Base-by-base conservation (phyloP, 2,329 filamentous ascomycete genomes). In the Aspergillus tanneri region DNA sequence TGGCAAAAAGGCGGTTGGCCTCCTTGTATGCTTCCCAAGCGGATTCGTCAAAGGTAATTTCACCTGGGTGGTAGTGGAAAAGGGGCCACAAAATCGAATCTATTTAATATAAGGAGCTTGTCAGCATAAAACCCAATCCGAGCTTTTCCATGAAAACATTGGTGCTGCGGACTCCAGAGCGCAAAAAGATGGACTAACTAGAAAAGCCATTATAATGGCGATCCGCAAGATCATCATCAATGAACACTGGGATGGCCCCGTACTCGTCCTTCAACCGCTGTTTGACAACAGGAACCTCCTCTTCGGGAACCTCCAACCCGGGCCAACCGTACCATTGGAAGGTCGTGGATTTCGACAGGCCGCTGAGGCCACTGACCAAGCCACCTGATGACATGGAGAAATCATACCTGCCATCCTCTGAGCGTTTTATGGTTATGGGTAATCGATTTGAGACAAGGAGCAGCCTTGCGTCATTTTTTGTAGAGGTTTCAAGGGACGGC, bases 301-400 rank as follows among this genome's bases (percentile, higher is more conserved):
- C 81, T 55, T 95, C 88, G 30, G 92, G 92, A 4, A 97, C 84
- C 70, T 97, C 90, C 40, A 96, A 75, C 28, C 93, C 93, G 1
- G 93, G 91, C 92, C 93, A 97, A 59, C 93, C 93, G 72, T 97
- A 97, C 93, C 93, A 99, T 71, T 93, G 88, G 72, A 97, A 97
- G 59, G 86, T 92, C 21, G 90, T 96, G 24, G 89, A 87, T 73
- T 96, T 96, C 62, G 88, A 86, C 49, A 97, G 76, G 21, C 93
- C 93, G 58, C 89, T 95, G 52, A 99, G 78, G 16, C 93, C 93
- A 42, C 90, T 96, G 63, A 97, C 93, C 32, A 99, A 82, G 32
- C 93, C 93, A 49, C 93, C 93, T 2, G 93, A 97, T 38, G 92
- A 97, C 88, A 96, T 96, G 68, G 87, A 90, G 72, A 95, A 96